Percentiles rank a stretch among this genome's conserved stretches.
These are phyloP conservation scores for Cyberlindnera lachancei DNA, from an alignment of 805 yeast species.

Conservation along the genomic window DNA sequence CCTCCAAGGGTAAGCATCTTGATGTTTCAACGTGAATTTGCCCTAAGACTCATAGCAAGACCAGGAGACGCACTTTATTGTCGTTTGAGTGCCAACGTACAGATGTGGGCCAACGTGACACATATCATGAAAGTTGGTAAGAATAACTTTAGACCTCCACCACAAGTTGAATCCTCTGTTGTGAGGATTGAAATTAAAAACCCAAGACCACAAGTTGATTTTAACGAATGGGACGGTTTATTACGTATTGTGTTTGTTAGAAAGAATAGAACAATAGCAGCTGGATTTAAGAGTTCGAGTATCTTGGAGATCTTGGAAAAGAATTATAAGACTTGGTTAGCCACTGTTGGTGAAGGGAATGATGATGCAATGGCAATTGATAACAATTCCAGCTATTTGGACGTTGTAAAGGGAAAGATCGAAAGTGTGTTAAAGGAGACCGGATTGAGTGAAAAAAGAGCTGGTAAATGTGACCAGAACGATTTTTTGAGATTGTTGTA, in stretches of 20 bases:
- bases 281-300: slow-evolving; percentile 82
- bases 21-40: slow-evolving; percentile 98
- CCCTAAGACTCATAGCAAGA: slow-evolving; percentile 83
- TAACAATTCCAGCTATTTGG: slow-evolving; percentile 26
- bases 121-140: slow-evolving; percentile 98
- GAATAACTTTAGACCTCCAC: slow-evolving; percentile 96
- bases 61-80: slow-evolving; percentile 96
- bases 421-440: slow-evolving; percentile 71
- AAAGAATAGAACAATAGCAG: slow-evolving; percentile 86
- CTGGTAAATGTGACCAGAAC: slow-evolving; percentile 91
- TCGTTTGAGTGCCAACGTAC: slow-evolving; percentile 91
- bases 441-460: slow-evolving; percentile 75
- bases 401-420: slow-evolving; percentile 58
- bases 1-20: slow-evolving; percentile 94
- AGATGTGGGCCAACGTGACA: slow-evolving; percentile 99
- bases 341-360: slow-evolving; percentile 42
- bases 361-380: slow-evolving; percentile 27
- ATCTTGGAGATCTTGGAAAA: slow-evolving; percentile 76
- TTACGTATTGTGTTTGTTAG: slow-evolving; percentile 87
- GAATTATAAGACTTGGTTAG: slow-evolving; percentile 75
- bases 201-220: slow-evolving; percentile 93
- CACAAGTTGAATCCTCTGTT: slow-evolving; percentile 95
- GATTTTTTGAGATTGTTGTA: slow-evolving; percentile 81
- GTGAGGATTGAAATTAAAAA: slow-evolving; percentile 86
- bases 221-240: slow-evolving; percentile 95